Conservation (phyloP, 2,329 filamentous ascomycete species). For the Lachnellula cervina region DNA sequence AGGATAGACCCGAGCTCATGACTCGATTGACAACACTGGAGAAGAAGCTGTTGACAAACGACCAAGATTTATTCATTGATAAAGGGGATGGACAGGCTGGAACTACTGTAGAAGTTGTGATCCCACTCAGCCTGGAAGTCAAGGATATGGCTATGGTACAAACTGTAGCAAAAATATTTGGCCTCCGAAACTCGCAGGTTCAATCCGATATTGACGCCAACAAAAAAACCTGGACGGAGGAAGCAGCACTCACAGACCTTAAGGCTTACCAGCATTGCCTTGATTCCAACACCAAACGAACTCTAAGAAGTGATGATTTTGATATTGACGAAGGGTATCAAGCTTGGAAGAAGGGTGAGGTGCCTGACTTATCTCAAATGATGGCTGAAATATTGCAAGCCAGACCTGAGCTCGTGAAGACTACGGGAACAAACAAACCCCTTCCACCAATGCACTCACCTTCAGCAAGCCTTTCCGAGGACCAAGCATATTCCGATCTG, state of each 20-base stretch:
- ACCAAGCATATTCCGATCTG: slow-evolving; percentile 49
- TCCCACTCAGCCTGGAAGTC: slow-evolving; percentile 83
- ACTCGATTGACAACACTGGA: slow-evolving; percentile 75
- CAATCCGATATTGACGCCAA: slow-evolving; percentile 85
- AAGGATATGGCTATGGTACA: slow-evolving; percentile 96
- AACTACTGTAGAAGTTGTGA: slow-evolving; percentile 71
- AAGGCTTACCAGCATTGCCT: slow-evolving; percentile 91
- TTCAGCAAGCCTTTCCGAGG: slow-evolving; percentile 27
- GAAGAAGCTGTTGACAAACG: slow-evolving; percentile 88
- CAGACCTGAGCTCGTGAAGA: slow-evolving; percentile 76
- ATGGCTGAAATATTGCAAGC: slow-evolving; percentile 86
- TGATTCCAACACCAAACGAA: slow-evolving; percentile 70
- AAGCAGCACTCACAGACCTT: slow-evolving; percentile 82
- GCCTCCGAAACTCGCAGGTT: slow-evolving; percentile 69
- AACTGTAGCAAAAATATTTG: slow-evolving; percentile 81
- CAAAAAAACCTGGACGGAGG: slow-evolving; percentile 80
- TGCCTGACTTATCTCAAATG: slow-evolving; percentile 82
- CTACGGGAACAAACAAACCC: slow-evolving; percentile 46
- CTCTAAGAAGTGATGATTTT: slow-evolving; percentile 80
- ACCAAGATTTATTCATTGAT: slow-evolving; percentile 75
- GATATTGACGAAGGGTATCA: slow-evolving; percentile 84
- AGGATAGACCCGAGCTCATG: slow-evolving; percentile 80
- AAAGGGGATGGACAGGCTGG: slow-evolving; percentile 53
- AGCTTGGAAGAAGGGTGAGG: slow-evolving; percentile 86
- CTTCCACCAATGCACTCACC: slow-evolving; percentile 53